Evolutionary conservation across 2,329 filamentous ascomycete species (phyloP).

Genomic region (Penicillium freii): DNA sequence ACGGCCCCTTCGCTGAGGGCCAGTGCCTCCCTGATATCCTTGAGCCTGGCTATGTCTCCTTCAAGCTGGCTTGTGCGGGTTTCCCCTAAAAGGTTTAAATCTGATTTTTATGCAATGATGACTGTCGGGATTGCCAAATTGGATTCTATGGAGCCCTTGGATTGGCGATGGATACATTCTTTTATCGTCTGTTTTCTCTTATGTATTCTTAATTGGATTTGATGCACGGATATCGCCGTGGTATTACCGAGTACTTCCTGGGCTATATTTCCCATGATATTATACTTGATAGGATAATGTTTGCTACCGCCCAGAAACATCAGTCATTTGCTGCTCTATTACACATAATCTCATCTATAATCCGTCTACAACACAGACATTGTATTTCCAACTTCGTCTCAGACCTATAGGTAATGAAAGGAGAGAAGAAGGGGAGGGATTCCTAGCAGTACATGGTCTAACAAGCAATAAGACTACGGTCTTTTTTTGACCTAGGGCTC

Average conservation of each 20-base stretch:
- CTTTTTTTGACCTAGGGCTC: too few relatives aligned
- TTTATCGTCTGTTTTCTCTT: background rate
- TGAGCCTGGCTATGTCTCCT: constrained; percentile 20
- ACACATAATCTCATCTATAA: background rate
- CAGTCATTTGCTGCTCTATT: constrained; percentile 5
- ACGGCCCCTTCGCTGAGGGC: constrained; percentile 15
- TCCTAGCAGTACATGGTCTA: background rate
- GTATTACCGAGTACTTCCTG: background rate
- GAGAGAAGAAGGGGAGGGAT: too few relatives aligned
- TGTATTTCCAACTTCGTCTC: background rate
- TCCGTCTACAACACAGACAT: too few relatives aligned
- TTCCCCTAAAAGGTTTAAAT: background rate
- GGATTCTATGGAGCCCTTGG: background rate
- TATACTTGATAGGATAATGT: background rate
- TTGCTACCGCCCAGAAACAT: background rate
- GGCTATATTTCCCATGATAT: background rate
- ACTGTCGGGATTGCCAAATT: background rate
- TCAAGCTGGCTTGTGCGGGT: constrained; percentile 18
- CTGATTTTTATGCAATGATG: background rate
- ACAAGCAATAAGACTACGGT: too few relatives aligned
- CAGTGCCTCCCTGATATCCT: constrained; percentile 21
- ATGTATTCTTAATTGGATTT: background rate
- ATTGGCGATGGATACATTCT: constrained; percentile 1
- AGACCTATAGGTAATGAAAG: background rate
- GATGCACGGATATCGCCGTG: background rate